A percentile compares a stretch with the other conserved stretches of the same genome.
phyloP scores from a whole-genome alignment of 2,329 filamentous ascomycete species.

The Apiospora marii region DNA sequence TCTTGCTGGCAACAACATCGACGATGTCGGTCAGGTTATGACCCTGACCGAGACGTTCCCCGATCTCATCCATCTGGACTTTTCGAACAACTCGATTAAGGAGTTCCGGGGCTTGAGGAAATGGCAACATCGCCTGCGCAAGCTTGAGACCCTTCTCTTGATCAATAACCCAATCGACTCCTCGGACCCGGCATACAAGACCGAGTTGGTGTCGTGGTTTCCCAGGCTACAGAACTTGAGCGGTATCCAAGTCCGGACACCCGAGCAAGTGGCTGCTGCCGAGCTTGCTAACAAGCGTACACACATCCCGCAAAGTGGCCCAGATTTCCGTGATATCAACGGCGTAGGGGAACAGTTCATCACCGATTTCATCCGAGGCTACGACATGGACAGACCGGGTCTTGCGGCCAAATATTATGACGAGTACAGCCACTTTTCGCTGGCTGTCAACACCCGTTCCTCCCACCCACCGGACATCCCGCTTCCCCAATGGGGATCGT shows the following conservation, averaged over 20 bases:
- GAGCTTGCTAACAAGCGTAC: conserved; percentile 58
- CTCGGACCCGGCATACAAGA: conserved; percentile 65
- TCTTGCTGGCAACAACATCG: conserved; percentile 80
- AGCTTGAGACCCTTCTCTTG: conserved; percentile 82
- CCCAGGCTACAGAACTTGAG: conserved; percentile 83
- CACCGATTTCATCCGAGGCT: conserved; percentile 75
- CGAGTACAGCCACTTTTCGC: conserved; percentile 75
- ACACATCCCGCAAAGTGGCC: conserved; percentile 67
- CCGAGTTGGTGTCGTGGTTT: conserved; percentile 81
- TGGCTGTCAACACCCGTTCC: conserved; percentile 71
- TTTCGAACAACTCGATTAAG: conserved; percentile 83
- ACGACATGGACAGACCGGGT: conserved; percentile 73
- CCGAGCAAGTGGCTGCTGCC: conserved; percentile 70
- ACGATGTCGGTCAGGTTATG: conserved; percentile 75
- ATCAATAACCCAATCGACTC: conserved; percentile 77
- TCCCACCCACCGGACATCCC: conserved; percentile 56
- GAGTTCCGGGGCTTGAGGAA: conserved; percentile 71
- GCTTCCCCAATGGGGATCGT: conserved; percentile 70
- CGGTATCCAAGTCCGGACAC: conserved; percentile 74
- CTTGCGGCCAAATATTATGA: conserved; percentile 78
- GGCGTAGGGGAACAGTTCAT: conserved; percentile 80
- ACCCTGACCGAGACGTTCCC: conserved; percentile 81
- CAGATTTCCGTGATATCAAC: conserved; percentile 77
- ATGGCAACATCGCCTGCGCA: conserved; percentile 82
- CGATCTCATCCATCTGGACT: conserved; percentile 85